Evolutionary conservation across 202 grass and related monocot genomes (phyloP).

Genomic region (Bolboschoenoplectus hybrid): DNA sequence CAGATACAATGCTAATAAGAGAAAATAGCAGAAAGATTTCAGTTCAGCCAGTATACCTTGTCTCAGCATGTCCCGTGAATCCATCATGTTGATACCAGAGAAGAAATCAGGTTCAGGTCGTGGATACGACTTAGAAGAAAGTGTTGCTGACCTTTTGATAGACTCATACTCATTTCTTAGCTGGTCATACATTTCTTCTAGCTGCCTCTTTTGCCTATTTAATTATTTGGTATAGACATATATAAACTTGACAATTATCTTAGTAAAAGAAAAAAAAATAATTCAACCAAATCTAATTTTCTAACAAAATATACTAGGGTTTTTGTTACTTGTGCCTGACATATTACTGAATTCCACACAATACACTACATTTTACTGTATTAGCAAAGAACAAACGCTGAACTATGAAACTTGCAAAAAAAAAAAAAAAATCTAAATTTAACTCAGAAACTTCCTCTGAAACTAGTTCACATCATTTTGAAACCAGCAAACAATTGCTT

Average conservation of each 20-base stretch:
- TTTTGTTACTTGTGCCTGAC: not conserved
- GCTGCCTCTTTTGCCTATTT: slow-evolving; percentile 87
- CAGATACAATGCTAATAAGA: slow-evolving; percentile 3
- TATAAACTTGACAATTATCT: slow-evolving; percentile 30
- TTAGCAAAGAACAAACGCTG: not conserved
- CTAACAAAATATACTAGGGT: slow-evolving; percentile 1
- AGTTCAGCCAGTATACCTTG: slow-evolving; percentile 52
- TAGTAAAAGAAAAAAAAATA: not conserved
- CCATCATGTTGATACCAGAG: slow-evolving; percentile 61
- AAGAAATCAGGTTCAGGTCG: slow-evolving; percentile 68
- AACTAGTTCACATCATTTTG: slow-evolving; percentile 1
- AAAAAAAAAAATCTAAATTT: not conserved
- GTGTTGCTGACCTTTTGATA: slow-evolving; percentile 61
- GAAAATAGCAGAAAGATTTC: not conserved
- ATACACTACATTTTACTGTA: not conserved
- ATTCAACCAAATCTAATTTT: not conserved
- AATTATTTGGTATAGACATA: slow-evolving; percentile 32
- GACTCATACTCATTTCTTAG: slow-evolving; percentile 78
- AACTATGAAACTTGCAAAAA: not conserved
- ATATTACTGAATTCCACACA: slow-evolving; percentile 2
- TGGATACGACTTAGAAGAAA: slow-evolving; percentile 50
- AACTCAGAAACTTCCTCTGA: not conserved
- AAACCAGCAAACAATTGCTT: not conserved
- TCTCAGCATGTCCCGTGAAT: slow-evolving; percentile 49
- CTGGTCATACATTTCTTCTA: slow-evolving; percentile 88